These are phyloP conservation scores for Rubia tinctorum DNA, from an alignment of 305 asterid species.

Conservation along the genomic window DNA sequence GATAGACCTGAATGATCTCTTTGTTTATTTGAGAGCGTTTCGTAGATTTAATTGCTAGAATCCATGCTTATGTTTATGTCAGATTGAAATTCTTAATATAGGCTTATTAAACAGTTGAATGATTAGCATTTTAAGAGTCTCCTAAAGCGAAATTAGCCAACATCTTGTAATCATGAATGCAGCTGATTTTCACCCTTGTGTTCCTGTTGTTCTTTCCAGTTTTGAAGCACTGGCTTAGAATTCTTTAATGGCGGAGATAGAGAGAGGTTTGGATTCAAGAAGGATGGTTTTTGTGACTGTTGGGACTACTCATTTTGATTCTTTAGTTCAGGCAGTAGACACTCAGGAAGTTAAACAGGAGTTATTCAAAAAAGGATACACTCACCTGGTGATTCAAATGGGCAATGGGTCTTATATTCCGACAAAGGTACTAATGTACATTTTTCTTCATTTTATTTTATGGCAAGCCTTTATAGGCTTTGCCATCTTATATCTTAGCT, in stretches of 20 bases:
- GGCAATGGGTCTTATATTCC: constrained; percentile 85
- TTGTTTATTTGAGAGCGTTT: background rate
- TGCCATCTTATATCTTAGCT: background rate
- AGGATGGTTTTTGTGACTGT: constrained; percentile 78
- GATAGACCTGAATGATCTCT: background rate
- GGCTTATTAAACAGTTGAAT: background rate
- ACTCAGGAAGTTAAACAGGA: constrained; percentile 57
- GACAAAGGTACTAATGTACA: constrained; percentile 44
- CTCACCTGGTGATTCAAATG: constrained; percentile 77
- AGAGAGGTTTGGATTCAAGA: constrained; percentile 30
- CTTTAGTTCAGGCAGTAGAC: constrained; percentile 80
- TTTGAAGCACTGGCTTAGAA: constrained; percentile 1
- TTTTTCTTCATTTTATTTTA: background rate
- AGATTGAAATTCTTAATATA: background rate
- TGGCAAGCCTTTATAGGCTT: background rate
- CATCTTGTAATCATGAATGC: background rate
- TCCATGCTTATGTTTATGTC: background rate
- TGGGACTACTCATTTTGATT: constrained; percentile 87
- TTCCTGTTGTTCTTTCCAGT: constrained; percentile 2
- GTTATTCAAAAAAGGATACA: constrained; percentile 57
- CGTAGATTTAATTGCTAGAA: background rate
- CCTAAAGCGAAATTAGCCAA: too few species aligned
- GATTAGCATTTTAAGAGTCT: background rate
- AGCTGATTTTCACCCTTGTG: background rate
- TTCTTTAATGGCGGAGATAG: constrained; percentile 36